These are phyloP conservation scores for Podospora pseudoanserina DNA, from an alignment of 495 filamentous ascomycete species.

Conservation along the genomic window DNA sequence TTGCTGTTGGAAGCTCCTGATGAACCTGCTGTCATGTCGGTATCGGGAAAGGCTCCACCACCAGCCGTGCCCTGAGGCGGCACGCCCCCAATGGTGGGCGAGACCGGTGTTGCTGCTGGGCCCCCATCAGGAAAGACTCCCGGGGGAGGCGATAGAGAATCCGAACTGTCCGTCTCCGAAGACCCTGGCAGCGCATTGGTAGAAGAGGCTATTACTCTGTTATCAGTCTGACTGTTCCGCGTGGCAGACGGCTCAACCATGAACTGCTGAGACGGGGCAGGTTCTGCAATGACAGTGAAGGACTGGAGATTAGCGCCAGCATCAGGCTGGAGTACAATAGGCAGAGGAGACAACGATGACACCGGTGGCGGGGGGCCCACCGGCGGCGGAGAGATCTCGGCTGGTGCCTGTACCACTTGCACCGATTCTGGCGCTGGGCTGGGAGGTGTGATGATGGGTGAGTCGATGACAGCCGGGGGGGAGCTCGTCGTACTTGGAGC, in stretches of 20 bases:
- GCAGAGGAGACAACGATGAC: constrained; percentile 12
- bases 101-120: constrained; percentile 16
- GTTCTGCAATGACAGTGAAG: constrained; percentile 25
- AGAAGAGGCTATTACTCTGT: constrained; percentile 29
- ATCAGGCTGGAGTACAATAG: constrained; percentile 14
- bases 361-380: constrained; percentile 7
- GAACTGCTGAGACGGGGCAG: constrained; percentile 16
- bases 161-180: constrained; percentile 9
- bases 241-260: constrained; percentile 20
- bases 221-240: constrained; percentile 35
- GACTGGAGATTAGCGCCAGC: constrained; percentile 25
- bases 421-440: constrained; percentile 3
- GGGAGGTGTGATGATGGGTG: constrained; percentile 19
- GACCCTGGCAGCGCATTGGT: constrained; percentile 19
- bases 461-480: constrained; percentile 21
- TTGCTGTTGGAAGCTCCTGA: constrained; percentile 22
- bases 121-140: constrained; percentile 16
- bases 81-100: constrained; percentile 23
- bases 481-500: constrained; percentile 37
- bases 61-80: constrained; percentile 13
- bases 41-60: constrained; percentile 16
- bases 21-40: constrained; percentile 17
- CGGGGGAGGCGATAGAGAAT: constrained; percentile 18
- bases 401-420: constrained; percentile 22
- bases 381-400: constrained; percentile 2